These are phyloP conservation scores for Colletotrichum gloeosporioides DNA, from an alignment of 2,329 filamentous ascomycete species.

Conservation along the genomic window DNA sequence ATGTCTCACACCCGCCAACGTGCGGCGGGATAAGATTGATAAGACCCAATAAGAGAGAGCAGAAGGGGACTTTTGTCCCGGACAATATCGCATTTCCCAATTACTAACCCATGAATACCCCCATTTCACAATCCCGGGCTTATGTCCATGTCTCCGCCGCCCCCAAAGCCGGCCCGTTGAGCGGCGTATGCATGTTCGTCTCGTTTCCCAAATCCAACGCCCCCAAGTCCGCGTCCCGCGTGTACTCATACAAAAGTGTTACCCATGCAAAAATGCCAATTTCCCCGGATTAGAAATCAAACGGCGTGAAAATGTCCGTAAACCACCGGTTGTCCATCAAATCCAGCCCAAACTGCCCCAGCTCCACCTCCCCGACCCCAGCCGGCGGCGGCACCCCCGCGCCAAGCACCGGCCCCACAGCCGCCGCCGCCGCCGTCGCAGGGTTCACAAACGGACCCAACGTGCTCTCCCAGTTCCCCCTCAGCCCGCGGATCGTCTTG, in stretches of 20 bases:
- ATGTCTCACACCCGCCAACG: not conserved
- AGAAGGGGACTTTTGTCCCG: not conserved
- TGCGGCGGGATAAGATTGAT: not conserved
- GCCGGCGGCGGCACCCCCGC: not conserved
- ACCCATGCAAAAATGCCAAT: not conserved
- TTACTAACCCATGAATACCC: not conserved
- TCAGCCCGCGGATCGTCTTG: slow-evolving; percentile 40
- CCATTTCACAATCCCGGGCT: not conserved
- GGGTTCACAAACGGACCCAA: slow-evolving; percentile 23
- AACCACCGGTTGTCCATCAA: slow-evolving; percentile 19
- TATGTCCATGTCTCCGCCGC: not conserved
- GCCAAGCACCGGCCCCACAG: slow-evolving; percentile 2
- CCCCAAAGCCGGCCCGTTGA: not conserved
- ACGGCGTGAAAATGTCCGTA: slow-evolving; percentile 13
- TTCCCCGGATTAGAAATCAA: slow-evolving; percentile 10
- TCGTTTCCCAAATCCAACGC: not conserved
- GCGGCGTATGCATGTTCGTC: not conserved
- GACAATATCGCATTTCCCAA: not conserved
- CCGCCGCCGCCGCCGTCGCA: not conserved
- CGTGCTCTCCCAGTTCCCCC: slow-evolving; percentile 39
- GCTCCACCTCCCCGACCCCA: slow-evolving; percentile 5
- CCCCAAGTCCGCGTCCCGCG: not conserved
- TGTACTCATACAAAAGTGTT: not conserved
- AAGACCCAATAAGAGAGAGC: not conserved
- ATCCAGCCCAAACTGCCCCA: slow-evolving; percentile 11